These are phyloP conservation scores for Cladosporium austrohemisphaericum DNA, from an alignment of 2,329 filamentous ascomycete species.

Conservation along the genomic window DNA sequence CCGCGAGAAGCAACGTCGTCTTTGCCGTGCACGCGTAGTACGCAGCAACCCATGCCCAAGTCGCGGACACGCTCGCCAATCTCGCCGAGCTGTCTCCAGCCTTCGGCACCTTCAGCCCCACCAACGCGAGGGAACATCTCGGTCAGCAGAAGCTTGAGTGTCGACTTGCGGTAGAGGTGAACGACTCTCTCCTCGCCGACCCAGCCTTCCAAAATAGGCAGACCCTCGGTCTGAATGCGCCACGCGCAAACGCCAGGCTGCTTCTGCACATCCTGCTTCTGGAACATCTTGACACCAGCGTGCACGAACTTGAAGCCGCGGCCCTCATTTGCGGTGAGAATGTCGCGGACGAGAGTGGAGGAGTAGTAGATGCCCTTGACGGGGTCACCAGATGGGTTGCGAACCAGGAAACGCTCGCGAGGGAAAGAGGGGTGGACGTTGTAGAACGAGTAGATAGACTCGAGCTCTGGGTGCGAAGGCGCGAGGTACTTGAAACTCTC, in stretches of 20 bases:
- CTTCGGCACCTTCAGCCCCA: constrained; percentile 43
- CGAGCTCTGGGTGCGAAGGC: constrained; percentile 69
- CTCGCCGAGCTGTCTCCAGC: constrained; percentile 74
- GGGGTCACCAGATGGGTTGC: constrained; percentile 82
- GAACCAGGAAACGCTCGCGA: constrained; percentile 87
- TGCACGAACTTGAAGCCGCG: constrained; percentile 93
- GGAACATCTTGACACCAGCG: constrained; percentile 97
- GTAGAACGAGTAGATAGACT: constrained; percentile 79
- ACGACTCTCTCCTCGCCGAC: constrained; percentile 75
- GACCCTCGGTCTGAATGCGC: constrained; percentile 92
- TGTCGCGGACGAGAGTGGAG: constrained; percentile 75
- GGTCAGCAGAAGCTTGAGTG: constrained; percentile 74
- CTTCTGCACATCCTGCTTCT: constrained; percentile 90
- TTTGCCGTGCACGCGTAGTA: constrained; percentile 74
- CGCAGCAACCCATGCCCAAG: constrained; percentile 85
- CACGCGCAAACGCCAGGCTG: constrained; percentile 82
- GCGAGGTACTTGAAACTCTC: constrained; percentile 93
- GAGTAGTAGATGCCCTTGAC: constrained; percentile 98
- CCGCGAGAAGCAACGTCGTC: constrained; percentile 1
- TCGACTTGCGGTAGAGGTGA: constrained; percentile 70
- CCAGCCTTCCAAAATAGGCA: constrained; percentile 87
- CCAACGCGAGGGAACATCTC: constrained; percentile 94
- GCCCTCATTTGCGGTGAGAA: constrained; percentile 82
- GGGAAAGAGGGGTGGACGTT: constrained; percentile 80
- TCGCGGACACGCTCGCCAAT: constrained; percentile 78